A percentile compares a stretch with the other conserved stretches of the same genome.
Conservation (phyloP, 1,284 basidiomycete species). For the Acaromyces ingoldii region DNA sequence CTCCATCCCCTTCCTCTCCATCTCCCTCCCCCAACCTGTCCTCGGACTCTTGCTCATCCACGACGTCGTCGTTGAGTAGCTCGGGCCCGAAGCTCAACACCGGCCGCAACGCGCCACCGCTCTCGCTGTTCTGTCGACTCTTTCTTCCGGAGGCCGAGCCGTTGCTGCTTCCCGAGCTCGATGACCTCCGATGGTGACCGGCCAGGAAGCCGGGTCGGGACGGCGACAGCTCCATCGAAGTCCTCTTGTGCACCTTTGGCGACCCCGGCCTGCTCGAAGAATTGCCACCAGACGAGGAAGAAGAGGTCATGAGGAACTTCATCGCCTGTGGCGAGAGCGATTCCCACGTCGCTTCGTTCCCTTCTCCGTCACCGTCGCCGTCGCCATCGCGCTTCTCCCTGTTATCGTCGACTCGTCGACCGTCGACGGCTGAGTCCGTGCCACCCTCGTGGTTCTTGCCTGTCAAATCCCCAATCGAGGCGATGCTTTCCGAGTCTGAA, state of each 20-base stretch:
- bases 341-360: slow-evolving; percentile 41
- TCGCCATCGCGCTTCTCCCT: slow-evolving; percentile 3
- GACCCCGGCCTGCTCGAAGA: no score
- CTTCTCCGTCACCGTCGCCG: slow-evolving; percentile 13
- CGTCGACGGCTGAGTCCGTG: not conserved
- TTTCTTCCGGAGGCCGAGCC: slow-evolving; percentile 3
- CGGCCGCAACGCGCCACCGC: slow-evolving; percentile 27
- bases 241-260: slow-evolving; percentile 17
- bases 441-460: not conserved
- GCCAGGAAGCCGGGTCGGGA: no score
- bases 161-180: slow-evolving; percentile 5
- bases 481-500: slow-evolving; percentile 10
- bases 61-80: slow-evolving; percentile 26
- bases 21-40: no score
- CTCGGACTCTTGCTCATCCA: slow-evolving; percentile 21
- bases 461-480: not conserved
- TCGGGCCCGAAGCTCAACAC: slow-evolving; percentile 26
- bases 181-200: slow-evolving; percentile 18
- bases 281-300: slow-evolving; percentile 2
- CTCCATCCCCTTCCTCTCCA: slow-evolving; percentile 15
- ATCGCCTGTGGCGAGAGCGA: slow-evolving; percentile 47
- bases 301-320: slow-evolving; percentile 25
- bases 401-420: slow-evolving; percentile 10
- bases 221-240: no score
- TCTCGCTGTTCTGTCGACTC: not conserved